Evolutionary conservation across 192 early-diverging fungal species (phyloP), one percentile per base, ranked within the genome.

Genomic region (Coemansia sp.): DNA sequence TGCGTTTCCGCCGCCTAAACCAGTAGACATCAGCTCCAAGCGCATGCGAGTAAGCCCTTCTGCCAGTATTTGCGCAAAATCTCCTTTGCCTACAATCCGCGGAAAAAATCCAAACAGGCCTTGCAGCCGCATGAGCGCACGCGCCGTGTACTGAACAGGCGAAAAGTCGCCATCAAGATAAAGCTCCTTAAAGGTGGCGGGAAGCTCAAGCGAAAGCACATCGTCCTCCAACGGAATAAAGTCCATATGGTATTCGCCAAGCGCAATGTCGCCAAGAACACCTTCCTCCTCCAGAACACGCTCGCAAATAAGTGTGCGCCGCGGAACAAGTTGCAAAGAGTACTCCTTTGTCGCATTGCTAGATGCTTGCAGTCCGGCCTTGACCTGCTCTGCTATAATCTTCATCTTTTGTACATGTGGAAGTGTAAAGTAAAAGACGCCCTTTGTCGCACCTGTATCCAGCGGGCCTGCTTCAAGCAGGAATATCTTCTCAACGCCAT

Each of bases 401-500:
- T 87, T 91, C 91, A 93, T 91, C 73, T 91, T 89, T 57, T 84
- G 62, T 41, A 96, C 59, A 40, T 90, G 89, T 1, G 95, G 94
- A 45, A 93, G 77, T 56, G 89, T 87, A 41, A 98, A 85, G 72
- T 95, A 98, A n/a, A 97, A 87, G 22, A 98, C 62, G 62, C 84
- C 88, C 56, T 84, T 85, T 21, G 66, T 66, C 67, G 86, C 78
- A 39, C 94, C 93, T 0, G 89, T 91, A 8, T 91, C 88, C 63
- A 91, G 63, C 40, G 74, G 80, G 15, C 74, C 83, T n/a, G 85
- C 63, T 18, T 91, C 80, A 19, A 98, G 84, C 67, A 95, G 88
- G 74, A 91, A 95, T 59, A 98, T 91, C 83, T 94, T 96, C 62
- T 97, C 94, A 12, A 96, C 94, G 19, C 96, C 96, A 84, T 98